Evolutionary conservation across 495 filamentous ascomycete species (phyloP), one percentile per base, ranked within the genome.

Genomic region (Penicillium chermesinum): DNA sequence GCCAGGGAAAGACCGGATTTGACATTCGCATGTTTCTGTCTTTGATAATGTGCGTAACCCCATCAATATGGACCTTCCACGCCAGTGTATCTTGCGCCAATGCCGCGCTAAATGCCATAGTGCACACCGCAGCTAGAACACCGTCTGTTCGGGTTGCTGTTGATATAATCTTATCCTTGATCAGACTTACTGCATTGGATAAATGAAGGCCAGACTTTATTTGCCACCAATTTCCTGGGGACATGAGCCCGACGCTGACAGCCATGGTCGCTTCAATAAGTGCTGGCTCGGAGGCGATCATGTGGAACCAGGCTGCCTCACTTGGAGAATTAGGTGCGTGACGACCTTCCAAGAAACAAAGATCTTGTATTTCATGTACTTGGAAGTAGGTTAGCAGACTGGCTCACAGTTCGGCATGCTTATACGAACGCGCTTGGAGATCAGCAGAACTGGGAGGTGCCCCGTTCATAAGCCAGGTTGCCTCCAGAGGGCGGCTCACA

Each of bases 41-140:
- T 25, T 25, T 48, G 2, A 64, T 37, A 17, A 64, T 52, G 15
- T 55, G 43, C 4, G 46, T 52, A 7, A 58, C 38, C 2, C 61
- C 61, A 52, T 62, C 55, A 2, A 62, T 52, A 46, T 64, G 61
- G 17, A 64, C 46, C 1, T 54, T 54, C 61, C 58, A 64, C 14
- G 55, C 50, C 5, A 39, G 6, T 14, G 52, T 36, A 25, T 59
- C 46, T 25, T 46, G 8, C 7, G 34, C 37, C 16, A 62, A 17
- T 22, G 51, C 48, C 21, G 54, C 58, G n/a, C 55, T 58, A 20
- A 64, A 43, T 12, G 53, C 58, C 61, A 64, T 64, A 0, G 49
- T 62, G 22, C 49, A 27, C 5, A 62, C 55, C n/a, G 61, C 44
- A 14, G 41, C 55, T 2, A 64, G 41, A 37, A 64, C 37, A 2